Evolutionary conservation across 2,329 filamentous ascomycete species (phyloP).

Genomic region (Fusarium sp.): DNA sequence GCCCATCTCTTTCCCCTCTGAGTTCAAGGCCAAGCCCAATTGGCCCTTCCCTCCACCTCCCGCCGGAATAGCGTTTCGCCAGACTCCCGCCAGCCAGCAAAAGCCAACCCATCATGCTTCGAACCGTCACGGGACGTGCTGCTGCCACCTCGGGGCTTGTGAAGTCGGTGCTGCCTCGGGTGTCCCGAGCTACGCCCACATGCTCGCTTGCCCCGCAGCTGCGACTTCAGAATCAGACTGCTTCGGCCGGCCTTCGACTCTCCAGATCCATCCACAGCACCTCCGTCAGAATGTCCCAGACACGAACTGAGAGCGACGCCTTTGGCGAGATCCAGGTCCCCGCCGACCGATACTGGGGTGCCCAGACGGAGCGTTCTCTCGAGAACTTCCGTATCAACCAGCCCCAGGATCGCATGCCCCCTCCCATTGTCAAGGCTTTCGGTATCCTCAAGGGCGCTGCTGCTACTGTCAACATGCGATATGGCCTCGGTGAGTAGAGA

Average conservation of each 20-base stretch:
- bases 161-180: slow-evolving; percentile 42
- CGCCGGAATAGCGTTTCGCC: slow-evolving; percentile 31
- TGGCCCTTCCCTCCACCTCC: slow-evolving; percentile 17
- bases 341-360: slow-evolving; percentile 97
- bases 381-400: slow-evolving; percentile 99
- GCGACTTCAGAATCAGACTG: slow-evolving; percentile 35
- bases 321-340: slow-evolving; percentile 97
- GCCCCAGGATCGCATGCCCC: slow-evolving; percentile 98
- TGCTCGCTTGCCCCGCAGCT: slow-evolving; percentile 43
- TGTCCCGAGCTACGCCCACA: slow-evolving; percentile 43
- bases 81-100: neutral
- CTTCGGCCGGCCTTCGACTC: slow-evolving; percentile 34
- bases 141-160: slow-evolving; percentile 41
- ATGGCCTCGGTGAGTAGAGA: slow-evolving; percentile 77
- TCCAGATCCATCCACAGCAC: slow-evolving; percentile 57
- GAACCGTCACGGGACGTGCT: slow-evolving; percentile 44
- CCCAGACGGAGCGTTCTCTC: slow-evolving; percentile 95
- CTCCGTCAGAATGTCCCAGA: slow-evolving; percentile 64
- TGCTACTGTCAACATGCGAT: slow-evolving; percentile 95
- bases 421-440: slow-evolving; percentile 91
- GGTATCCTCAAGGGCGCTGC: slow-evolving; percentile 98
- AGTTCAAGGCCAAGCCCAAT: slow-evolving; percentile 25
- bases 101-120: slow-evolving; percentile 40
- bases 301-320: slow-evolving; percentile 93
- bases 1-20: neutral